Percentiles rank a stretch among this genome's conserved stretches.
These are phyloP conservation scores for Heliamphora pulchella DNA, from an alignment of 179 eudicot genomes.

Conservation along the genomic window DNA sequence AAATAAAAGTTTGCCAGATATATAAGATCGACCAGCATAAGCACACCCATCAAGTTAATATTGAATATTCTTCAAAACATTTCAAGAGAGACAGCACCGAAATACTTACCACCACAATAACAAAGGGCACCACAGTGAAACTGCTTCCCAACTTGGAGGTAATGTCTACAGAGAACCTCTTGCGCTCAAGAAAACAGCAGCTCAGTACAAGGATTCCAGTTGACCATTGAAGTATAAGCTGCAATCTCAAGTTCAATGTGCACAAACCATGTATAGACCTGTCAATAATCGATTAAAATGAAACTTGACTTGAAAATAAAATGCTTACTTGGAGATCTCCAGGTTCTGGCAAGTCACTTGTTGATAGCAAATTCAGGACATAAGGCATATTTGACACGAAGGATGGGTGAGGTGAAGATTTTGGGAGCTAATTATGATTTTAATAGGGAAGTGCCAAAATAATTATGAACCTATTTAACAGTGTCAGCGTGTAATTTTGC, in stretches of 20 bases:
- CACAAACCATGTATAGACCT: constrained; percentile 20
- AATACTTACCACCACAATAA: constrained; percentile 78
- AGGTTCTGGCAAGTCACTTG: constrained; percentile 4
- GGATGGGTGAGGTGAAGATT: background rate
- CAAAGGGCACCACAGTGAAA: constrained; percentile 78
- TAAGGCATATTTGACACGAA: background rate
- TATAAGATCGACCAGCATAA: background rate
- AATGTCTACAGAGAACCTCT: constrained; percentile 62
- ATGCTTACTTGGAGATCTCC: constrained; percentile 5
- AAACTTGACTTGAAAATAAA: constrained; percentile 12
- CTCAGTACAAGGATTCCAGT: constrained; percentile 86
- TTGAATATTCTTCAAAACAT: background rate
- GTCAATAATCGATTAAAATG: constrained; percentile 19
- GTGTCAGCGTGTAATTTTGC: background rate
- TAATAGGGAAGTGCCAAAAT: background rate
- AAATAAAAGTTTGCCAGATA: background rate
- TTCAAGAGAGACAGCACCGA: background rate
- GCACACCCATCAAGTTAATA: background rate
- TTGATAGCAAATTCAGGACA: background rate
- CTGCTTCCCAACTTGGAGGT: constrained; percentile 88
- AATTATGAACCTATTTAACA: background rate
- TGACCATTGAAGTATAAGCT: constrained; percentile 98
- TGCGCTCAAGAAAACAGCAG: constrained; percentile 73
- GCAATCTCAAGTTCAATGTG: constrained; percentile 48
- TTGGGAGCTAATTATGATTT: constrained; percentile 10